A percentile compares a stretch with the other conserved stretches of the same genome.
Conservation (phyloP, 148 eudicot genomes). For the Amaranthus palmeri region DNA sequence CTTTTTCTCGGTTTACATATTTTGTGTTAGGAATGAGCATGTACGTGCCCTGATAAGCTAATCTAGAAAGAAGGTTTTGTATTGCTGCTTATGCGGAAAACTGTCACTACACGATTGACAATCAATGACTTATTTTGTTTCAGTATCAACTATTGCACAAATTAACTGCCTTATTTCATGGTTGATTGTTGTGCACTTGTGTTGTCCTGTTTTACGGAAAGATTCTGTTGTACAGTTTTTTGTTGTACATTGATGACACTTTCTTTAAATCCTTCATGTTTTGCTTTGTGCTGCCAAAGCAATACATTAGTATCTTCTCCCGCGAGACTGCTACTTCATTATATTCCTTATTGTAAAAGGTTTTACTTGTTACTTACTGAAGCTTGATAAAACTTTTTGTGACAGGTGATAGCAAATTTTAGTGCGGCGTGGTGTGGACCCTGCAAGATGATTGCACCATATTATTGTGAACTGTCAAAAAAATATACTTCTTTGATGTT, state of each 20-base stretch:
- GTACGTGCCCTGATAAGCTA: too few species aligned
- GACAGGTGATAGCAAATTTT: constrained; percentile 88
- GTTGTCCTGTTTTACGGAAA: too few species aligned
- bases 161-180: too few species aligned
- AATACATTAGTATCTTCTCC: background rate
- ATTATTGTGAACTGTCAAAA: constrained; percentile 73
- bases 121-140: background rate
- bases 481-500: constrained; percentile 67
- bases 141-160: background rate
- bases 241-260: too few species aligned
- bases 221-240: too few species aligned
- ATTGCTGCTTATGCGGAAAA: too few species aligned
- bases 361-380: background rate
- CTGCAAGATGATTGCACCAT: constrained; percentile 83
- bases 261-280: background rate
- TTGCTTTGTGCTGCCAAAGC: constrained; percentile 3
- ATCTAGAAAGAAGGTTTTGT: too few species aligned
- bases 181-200: too few species aligned
- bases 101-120: too few species aligned
- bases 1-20: too few species aligned
- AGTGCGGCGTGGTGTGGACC: constrained; percentile 99
- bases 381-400: constrained; percentile 10
- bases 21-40: too few species aligned
- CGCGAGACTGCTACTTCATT: background rate
- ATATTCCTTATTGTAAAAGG: background rate